Base-by-base conservation (phyloP, 1,284 basidiomycete genomes). In the Tilletia caries region DNA sequence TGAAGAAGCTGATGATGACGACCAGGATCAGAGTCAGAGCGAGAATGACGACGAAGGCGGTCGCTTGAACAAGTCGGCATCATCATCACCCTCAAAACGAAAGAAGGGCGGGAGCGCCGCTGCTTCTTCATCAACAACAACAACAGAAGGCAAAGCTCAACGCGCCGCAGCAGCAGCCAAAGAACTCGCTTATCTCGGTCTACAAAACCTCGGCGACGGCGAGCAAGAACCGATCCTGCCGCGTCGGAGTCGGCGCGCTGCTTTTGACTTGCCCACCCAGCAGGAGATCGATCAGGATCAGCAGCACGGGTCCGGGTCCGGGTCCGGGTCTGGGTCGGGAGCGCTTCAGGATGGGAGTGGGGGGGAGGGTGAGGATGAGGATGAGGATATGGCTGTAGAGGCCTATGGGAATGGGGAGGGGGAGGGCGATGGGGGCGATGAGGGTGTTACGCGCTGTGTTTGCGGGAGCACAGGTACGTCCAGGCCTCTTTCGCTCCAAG, bases 371-470 rank as follows among this genome's bases (percentile, higher is more conserved):
- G 72, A 71, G 37, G 75, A 71, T 54, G 67, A 78, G 12, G 74
- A 71, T 8, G 72, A 71, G 37, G 75, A 71, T 54, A 70, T 0
- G 64, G 65, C 32, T 25, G 74, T 70, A 13, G 76, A 67, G 46
- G 73, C 66, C 68, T 80, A 85, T 23, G 88, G 64, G 3, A 72
- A 71, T 37, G 75, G 52, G 23, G 68, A 72, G 15, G 68, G 23
- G 67, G 92, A 93, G 73, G 85, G 84, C 67, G 92, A 93, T 73
- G 85, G 84, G 25, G 86, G 84, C 25, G 91, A 92, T 75, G 88
- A 89, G 73, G 90, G 91, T 41, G 88, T 95, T 71, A 98, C 95
- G 77, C 90, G 95, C 73, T 98, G 95, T 85, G 89, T 97, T 52
- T 98, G 95, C 86, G 92, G 92, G 70, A 91, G 89, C 83, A 89